Conservation (phyloP, 495 filamentous ascomycete species). For the Letharia lupina region DNA sequence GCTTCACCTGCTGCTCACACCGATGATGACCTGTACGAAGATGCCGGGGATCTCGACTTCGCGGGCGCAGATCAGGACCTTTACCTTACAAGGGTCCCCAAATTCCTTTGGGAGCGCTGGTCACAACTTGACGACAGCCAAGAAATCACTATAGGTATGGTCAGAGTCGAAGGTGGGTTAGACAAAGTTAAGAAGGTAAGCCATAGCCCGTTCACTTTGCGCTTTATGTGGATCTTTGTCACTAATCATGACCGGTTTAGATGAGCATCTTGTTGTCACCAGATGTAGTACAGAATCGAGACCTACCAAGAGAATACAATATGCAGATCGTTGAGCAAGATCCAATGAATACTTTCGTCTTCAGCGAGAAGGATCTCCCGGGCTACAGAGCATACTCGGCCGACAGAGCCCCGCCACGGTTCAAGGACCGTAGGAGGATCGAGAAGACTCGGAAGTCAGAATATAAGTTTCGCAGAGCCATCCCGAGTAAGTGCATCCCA, state of each 20-base stretch:
- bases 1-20: conserved; percentile 50
- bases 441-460: conserved; percentile 53
- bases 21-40: conserved; percentile 76
- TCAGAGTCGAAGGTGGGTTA: conserved; percentile 53
- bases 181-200: conserved; percentile 47
- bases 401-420: conserved; percentile 18
- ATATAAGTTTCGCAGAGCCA: conserved; percentile 60
- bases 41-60: conserved; percentile 80
- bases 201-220: background rate
- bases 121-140: conserved; percentile 50
- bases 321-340: conserved; percentile 56
- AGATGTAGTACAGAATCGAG: conserved; percentile 49
- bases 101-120: conserved; percentile 67
- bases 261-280: conserved; percentile 28
- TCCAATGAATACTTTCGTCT: conserved; percentile 74
- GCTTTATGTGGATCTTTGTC: conserved; percentile 1
- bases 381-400: conserved; percentile 49
- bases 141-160: conserved; percentile 63
- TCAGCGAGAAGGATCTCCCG: conserved; percentile 84
- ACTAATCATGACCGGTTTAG: conserved; percentile 16
- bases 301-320: conserved; percentile 75
- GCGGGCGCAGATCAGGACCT: conserved; percentile 47
- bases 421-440: conserved; percentile 30
- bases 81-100: conserved; percentile 70
- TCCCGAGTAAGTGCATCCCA: conserved; percentile 58